A percentile compares a stretch with the other conserved stretches of the same genome.
phyloP scores from a whole-genome alignment of 148 eudicot genomes.

The Persicaria maculosa region DNA sequence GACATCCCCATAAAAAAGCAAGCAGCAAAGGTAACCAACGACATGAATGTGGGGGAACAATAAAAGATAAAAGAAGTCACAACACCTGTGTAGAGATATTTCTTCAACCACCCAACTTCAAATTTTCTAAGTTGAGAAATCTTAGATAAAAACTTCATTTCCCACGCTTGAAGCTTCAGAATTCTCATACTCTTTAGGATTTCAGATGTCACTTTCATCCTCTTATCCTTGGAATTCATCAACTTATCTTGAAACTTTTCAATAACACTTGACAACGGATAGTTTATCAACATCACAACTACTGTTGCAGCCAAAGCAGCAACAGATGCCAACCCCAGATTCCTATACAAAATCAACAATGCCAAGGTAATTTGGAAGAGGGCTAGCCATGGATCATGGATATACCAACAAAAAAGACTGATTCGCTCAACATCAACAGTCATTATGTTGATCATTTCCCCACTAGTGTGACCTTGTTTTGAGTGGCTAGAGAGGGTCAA shows the following conservation, averaged over 20 bases:
- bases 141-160: conserved; percentile 49
- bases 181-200: conserved; percentile 47
- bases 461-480: conserved; percentile 49
- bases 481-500: conserved; percentile 49
- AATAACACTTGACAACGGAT: conserved; percentile 34
- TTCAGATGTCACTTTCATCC: conserved; percentile 49
- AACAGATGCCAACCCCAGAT: conserved; percentile 49
- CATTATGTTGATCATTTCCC: conserved; percentile 64
- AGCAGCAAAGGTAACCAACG: conserved; percentile 36
- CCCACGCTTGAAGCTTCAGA: conserved; percentile 59
- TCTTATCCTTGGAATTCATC: conserved; percentile 40
- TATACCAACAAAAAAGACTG: conserved; percentile 42
- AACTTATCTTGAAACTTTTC: conserved; percentile 35
- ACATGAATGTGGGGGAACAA: conserved; percentile 41
- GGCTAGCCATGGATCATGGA: conserved; percentile 64
- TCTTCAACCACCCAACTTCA: conserved; percentile 39
- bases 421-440: conserved; percentile 57
- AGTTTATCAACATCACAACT: conserved; percentile 40
- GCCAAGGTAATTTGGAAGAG: conserved; percentile 43
- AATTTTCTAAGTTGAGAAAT: conserved; percentile 28
- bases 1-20: conserved; percentile 41
- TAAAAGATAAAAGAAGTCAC: conserved; percentile 37
- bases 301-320: conserved; percentile 43
- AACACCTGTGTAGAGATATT: conserved; percentile 28
- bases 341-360: conserved; percentile 36